Base-by-base conservation (phyloP, 2,329 filamentous ascomycete genomes). In the Xylaria sp. region DNA sequence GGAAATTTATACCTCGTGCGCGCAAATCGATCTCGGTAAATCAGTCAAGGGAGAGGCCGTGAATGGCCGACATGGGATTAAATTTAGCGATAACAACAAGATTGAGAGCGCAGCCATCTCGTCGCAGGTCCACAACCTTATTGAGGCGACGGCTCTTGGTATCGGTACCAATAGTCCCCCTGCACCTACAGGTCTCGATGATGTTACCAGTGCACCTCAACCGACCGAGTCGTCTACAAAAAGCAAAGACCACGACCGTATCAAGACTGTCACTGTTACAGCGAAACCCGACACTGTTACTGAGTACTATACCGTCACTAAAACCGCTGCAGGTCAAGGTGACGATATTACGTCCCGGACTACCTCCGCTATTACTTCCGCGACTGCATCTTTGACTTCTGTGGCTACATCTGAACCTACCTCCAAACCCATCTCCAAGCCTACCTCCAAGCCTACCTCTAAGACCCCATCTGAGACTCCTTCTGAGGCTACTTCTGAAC, bases 1-100 rank as follows among this genome's bases (percentile, higher is more conserved):
- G 65, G 82, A 88, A 72, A 85, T 81, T 68, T 88, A 87, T 73
- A 86, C 82, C 4, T 82, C 81, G 19, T 88, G 85, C 67, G 70
- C 71, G 40, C 71, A 74, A 63, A 74, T 75, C 67, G 58, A 74
- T 51, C 71, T 76, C 44, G 68, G 70, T 17, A 67, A 71, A 52
- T 54, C 58, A 8, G 19, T 35, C 19, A 57, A 60, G 19, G 21
- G 25, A n/a, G 29, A 56, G 29, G 25, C 67, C 35, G 73, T 76
- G 15, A 72, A 70, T 19, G 79, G 77, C 47, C 72, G 72, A 63
- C 17, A 29, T 3, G 66, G 77, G 64, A 78, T 81, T 27, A 73
- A 76, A 58, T 82, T 76, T 59, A 76, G 78, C 5, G 59, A 58
- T 6, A 63, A 63, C 37, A 59, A 63, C 46, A 67, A 68, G 3